phyloP scores from a whole-genome alignment of 345 rosid species.

The Citrus sp. region DNA sequence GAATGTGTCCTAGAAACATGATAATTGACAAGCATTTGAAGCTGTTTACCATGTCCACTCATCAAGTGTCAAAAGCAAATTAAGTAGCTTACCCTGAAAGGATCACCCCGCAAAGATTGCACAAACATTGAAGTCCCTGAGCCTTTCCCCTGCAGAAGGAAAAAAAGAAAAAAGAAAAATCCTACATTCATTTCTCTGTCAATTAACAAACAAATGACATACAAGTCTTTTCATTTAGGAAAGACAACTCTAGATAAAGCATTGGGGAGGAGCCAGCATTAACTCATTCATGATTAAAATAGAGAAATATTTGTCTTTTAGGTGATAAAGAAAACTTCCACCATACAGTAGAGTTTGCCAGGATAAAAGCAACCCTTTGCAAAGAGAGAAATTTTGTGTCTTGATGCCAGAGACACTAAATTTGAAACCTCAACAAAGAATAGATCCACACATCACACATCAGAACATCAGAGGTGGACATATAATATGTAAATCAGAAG shows the following conservation, averaged over 20 bases:
- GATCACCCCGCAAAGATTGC: conserved; percentile 94
- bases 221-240: background rate
- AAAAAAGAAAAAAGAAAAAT: background rate
- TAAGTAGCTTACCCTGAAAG: conserved; percentile 65
- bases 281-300: background rate
- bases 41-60: background rate
- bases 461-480: background rate
- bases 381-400: background rate
- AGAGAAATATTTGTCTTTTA: background rate
- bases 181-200: conserved; percentile 6
- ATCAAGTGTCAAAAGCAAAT: background rate
- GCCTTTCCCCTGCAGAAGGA: conserved; percentile 54
- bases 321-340: background rate
- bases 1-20: background rate
- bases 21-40: background rate
- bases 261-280: background rate
- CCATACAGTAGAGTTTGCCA: background rate
- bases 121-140: conserved; percentile 71
- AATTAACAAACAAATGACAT: background rate
- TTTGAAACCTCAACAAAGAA: background rate
- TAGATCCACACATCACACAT: conserved; percentile 2
- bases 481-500: background rate
- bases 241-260: background rate
- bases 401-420: background rate
- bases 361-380: background rate